Conservation (phyloP, 495 filamentous ascomycete genomes). For the Penicillium mononematosum region DNA sequence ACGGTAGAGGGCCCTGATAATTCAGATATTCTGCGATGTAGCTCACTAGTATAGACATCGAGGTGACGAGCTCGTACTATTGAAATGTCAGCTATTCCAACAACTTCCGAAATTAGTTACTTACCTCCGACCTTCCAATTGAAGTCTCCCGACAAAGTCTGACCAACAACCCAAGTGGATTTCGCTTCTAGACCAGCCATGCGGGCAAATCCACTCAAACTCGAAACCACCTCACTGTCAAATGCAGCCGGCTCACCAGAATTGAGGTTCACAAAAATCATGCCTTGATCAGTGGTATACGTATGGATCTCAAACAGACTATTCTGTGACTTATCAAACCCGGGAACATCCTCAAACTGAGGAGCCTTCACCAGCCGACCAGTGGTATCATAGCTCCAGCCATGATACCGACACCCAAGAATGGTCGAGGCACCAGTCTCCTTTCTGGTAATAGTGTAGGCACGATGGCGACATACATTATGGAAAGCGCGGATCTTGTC, state of each 20-base stretch:
- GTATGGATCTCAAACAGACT: conserved; percentile 48
- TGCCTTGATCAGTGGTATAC: conserved; percentile 27
- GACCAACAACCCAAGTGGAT: conserved; percentile 35
- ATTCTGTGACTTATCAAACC: conserved; percentile 56
- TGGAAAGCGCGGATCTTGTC: conserved; percentile 55
- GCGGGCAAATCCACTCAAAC: conserved; percentile 16
- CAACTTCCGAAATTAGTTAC: background rate
- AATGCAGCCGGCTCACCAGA: conserved; percentile 18
- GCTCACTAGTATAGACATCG: background rate
- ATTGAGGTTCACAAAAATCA: conserved; percentile 48
- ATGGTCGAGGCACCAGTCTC: conserved; percentile 50
- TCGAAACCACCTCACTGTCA: conserved; percentile 8
- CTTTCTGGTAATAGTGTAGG: conserved; percentile 54
- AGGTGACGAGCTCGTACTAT: conserved; percentile 12
- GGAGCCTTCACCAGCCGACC: conserved; percentile 60
- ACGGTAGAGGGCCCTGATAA: conserved; percentile 3
- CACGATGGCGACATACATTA: conserved; percentile 59
- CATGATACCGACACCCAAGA: conserved; percentile 60
- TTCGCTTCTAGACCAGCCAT: conserved; percentile 13
- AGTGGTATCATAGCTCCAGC: conserved; percentile 58
- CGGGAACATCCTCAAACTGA: conserved; percentile 52
- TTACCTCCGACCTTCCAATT: conserved; percentile 48
- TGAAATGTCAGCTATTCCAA: background rate
- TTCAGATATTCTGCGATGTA: conserved; percentile 13
- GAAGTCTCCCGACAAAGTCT: conserved; percentile 38